Evolutionary conservation across 179 eudicot species (phyloP).

Genomic region (Beta corolliflora): DNA sequence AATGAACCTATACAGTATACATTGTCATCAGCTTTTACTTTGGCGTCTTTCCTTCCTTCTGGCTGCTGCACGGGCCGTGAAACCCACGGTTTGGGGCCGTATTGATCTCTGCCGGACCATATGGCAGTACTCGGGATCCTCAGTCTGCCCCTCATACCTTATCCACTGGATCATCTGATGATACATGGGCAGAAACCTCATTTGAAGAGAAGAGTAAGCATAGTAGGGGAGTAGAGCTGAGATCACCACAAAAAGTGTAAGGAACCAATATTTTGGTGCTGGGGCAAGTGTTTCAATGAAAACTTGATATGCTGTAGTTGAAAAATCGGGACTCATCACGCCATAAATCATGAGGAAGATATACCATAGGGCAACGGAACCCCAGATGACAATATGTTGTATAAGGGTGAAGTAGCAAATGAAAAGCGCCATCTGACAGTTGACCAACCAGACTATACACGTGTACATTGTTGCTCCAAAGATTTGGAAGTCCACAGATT

Average conservation of each 20-base stretch:
- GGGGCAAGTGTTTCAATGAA: conserved; percentile 69
- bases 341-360: conserved; percentile 71
- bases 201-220: conserved; percentile 52
- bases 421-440: conserved; percentile 89
- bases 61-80: conserved; percentile 46
- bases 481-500: conserved; percentile 52
- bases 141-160: conserved; percentile 55
- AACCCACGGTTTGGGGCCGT: conserved; percentile 44
- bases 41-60: conserved; percentile 30
- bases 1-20: background rate
- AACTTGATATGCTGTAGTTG: conserved; percentile 67
- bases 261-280: conserved; percentile 56
- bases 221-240: conserved; percentile 69
- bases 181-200: conserved; percentile 85
- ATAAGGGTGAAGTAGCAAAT: conserved; percentile 83
- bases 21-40: conserved; percentile 25
- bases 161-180: conserved; percentile 94
- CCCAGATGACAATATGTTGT: conserved; percentile 86
- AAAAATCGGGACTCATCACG: conserved; percentile 44
- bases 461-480: conserved; percentile 87
- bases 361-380: conserved; percentile 72
- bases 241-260: conserved; percentile 55
- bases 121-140: conserved; percentile 69
- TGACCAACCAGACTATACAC: conserved; percentile 78
- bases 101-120: conserved; percentile 77